Base-by-base conservation (phyloP, 106 monocot genomes). In the Allium cepa region DNA sequence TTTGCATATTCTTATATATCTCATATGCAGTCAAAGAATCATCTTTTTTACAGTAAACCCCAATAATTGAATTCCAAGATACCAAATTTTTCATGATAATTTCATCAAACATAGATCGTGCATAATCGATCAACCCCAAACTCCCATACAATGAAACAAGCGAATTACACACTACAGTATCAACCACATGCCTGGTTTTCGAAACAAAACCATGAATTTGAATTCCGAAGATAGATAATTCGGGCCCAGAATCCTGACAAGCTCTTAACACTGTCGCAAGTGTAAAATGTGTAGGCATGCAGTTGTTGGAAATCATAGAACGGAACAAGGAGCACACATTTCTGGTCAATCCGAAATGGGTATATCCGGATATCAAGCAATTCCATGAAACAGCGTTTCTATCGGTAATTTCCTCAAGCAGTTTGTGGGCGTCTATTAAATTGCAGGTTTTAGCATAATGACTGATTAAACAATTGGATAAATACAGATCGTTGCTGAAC, bases 381-480 rank as follows among this genome's bases (percentile, higher is more conserved):
- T 87, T 90, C 84, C 87, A 94, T 2, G 94, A 94, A 17, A 90
- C 82, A 13, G 66, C 59, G 69, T 94, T 94, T 74, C 60, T 80
- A 3, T 85, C 69, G 11, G 69, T 67, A 69, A 94, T 83, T 80
- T 69, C 69, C 57, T 87, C 90, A 27, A 94, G 90, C 60, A 90
- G n/a, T 13, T 80, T 52, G n/a, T 46, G 82, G n/a, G 94, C 94
- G 12, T 9, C 18, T 0, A 8, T 62, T 26, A 94, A 50, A n/a
- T 67, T 13, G 6, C 63, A 53, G 0, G 78, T 45, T 71, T 77
- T 82, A 0, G 74, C 82, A 51, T 87, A 90, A 1, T 66, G 46
- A 45, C 68, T 83, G 71, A 94, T 71, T 46, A 94, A 50, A 56
- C 46, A 78, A 75, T 94, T 94, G 14, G 80, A 78, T 10, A 85